Evolutionary conservation across 495 filamentous ascomycete genomes (phyloP).

Genomic region (Bacidia gigantensis): DNA sequence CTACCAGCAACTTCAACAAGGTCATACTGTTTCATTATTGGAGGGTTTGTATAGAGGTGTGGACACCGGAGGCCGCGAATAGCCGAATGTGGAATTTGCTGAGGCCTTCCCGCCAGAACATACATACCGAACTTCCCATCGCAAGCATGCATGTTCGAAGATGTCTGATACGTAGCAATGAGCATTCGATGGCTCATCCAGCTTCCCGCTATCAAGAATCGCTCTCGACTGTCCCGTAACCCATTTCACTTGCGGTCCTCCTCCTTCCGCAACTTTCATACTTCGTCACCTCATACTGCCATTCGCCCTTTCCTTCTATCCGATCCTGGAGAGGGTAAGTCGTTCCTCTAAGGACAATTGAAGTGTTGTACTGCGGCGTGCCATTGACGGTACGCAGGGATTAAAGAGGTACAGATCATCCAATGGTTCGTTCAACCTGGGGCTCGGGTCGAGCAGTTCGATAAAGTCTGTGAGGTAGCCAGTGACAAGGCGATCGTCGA

Average conservation of each 20-base stretch:
- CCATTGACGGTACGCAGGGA: conserved; percentile 43
- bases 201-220: background rate
- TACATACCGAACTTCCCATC: background rate
- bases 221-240: background rate
- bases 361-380: too few relatives aligned
- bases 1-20: too few relatives aligned
- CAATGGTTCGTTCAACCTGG: conserved; percentile 99
- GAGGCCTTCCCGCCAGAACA: too few relatives aligned
- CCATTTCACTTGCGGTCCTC: background rate
- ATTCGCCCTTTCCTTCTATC: conserved; percentile 83
- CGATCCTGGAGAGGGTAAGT: conserved; percentile 88
- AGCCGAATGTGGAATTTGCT: too few relatives aligned
- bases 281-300: conserved; percentile 38
- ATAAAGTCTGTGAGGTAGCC: conserved; percentile 93
- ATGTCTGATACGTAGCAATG: background rate
- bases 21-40: too few relatives aligned
- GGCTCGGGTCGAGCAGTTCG: conserved; percentile 94
- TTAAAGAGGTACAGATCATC: conserved; percentile 95
- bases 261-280: conserved; percentile 38
- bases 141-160: background rate
- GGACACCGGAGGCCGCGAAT: too few relatives aligned
- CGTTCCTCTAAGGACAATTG: too few relatives aligned
- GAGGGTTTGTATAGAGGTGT: too few relatives aligned
- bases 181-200: background rate
- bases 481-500: conserved; percentile 98